These are phyloP conservation scores for Boletus subluridellus DNA, from an alignment of 1,284 basidiomycete species.

Conservation along the genomic window DNA sequence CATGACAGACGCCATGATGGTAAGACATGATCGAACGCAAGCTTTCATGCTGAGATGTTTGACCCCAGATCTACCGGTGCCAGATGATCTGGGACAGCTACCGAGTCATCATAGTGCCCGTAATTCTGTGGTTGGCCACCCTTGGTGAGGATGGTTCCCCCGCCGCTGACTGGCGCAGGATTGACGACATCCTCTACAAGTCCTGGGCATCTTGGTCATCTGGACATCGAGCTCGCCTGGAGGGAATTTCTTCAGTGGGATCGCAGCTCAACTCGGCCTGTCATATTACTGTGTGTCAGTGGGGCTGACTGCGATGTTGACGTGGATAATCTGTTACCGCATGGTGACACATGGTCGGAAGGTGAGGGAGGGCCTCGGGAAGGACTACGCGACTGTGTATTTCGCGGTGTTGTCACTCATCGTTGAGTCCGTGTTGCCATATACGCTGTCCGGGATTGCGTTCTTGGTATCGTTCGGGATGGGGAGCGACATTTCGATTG, in stretches of 20 bases:
- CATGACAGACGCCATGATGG: constrained; percentile 31
- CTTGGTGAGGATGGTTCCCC: constrained; percentile 19
- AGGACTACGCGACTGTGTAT: constrained; percentile 21
- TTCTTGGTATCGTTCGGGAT: constrained; percentile 25
- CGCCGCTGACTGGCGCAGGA: background rate
- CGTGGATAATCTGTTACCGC: constrained; percentile 23
- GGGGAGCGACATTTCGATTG: constrained; percentile 11
- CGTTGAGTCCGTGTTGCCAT: constrained; percentile 31
- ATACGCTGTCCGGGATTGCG: constrained; percentile 27
- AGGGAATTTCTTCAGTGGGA: constrained; percentile 21
- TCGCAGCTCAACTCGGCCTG: constrained; percentile 21
- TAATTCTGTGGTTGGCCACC: constrained; percentile 23
- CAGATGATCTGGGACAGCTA: constrained; percentile 17
- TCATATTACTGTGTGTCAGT: constrained; percentile 27
- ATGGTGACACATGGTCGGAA: constrained; percentile 18
- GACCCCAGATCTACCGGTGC: constrained; percentile 24
- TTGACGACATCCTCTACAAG: constrained; percentile 8
- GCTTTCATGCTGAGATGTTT: background rate
- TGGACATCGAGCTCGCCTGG: constrained; percentile 18
- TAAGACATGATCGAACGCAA: background rate
- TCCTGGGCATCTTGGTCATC: constrained; percentile 21
- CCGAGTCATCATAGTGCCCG: constrained; percentile 19
- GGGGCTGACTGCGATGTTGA: constrained; percentile 23
- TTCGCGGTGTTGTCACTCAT: constrained; percentile 20
- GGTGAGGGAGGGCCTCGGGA: constrained; percentile 19